Evolutionary conservation across 257 asterid genomes (phyloP), one percentile per base, ranked within the genome.

Genomic region (Nicotiana knightiana): DNA sequence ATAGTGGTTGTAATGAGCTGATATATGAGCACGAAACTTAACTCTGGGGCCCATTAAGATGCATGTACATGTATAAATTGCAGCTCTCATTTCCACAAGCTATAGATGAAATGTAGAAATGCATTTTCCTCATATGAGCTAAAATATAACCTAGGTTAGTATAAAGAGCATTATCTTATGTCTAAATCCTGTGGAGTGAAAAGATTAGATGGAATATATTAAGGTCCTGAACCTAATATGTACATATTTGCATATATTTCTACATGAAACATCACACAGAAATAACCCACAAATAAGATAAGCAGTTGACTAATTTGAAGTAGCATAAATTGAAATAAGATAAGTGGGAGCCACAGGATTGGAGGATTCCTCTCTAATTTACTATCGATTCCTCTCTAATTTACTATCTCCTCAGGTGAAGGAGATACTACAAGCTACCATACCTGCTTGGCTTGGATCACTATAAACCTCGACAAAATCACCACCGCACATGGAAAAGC

Each of bases 401-500:
- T 75, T 75, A 48, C 80, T 28, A 28, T 26, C 28, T 75, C 63
- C 46, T 75, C 79, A 24, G 43, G 26, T 26, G 6, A 48, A 48
- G 62, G 21, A 73, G 35, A 73, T 24, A 15, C 62, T n/a, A 48
- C 79, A 73, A 48, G 16, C 43, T 73, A 73, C 39, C 61, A 75
- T 88, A 94, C 99, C 99, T 87, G 83, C 86, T 90, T 96, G 98
- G 92, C 91, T 91, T 81, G 95, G 92, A 90, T 94, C 97, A 86
- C 86, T 89, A 87, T 96, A 96, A 79, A 96, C 97, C 87, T 96
- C 99, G 67, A 93, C 94, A 86, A 96, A 96, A 89, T 96, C 98
- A 85, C 99, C 99, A 73, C 98, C 98, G 57, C 99, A 96, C 98
- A 96, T 94, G 54, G 99, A 94, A 90, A 96, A 96, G 68, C 98